Evolutionary conservation across 2,329 filamentous ascomycete genomes (phyloP), one percentile per base, ranked within the genome.

Genomic region (Monosporascus sp.): DNA sequence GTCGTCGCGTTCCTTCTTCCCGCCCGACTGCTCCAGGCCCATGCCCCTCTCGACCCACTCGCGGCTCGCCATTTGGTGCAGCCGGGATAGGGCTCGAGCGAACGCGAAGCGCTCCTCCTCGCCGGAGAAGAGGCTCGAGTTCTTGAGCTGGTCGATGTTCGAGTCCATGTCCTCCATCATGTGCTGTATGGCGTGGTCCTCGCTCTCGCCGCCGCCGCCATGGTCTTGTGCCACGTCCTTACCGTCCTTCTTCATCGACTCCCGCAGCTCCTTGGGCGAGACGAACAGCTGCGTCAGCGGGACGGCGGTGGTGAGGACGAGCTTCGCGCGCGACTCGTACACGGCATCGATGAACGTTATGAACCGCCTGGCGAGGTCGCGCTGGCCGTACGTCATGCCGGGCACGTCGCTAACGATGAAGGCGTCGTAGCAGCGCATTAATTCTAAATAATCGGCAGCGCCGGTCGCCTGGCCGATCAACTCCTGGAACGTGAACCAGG

Each of bases 71-170:
- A 99, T 99, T 72, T 97, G 91, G 51, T 79, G 87, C 56, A 99
- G 73, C 52, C 94, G 77, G 51, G 87, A 92, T 61, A 97, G 70
- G 1, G 94, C 94, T 51, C 94, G 78, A 24, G 91, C 91, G 75
- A 99, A 99, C 0, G 94, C 94, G 74, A 99, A 99, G 0, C 90
- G 83, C 72, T 99, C 94, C 74, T 99, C 94, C 54, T 97, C 94
- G 41, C 94, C 94, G 1, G 87, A 89, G 70, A 99, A 99, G 39
- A 97, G 82, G 59, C 82, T 89, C 42, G 86, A 90, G 60, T 85
- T 86, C 74, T 96, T 96, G 62, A 99, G 77, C 70, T 89, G 86
- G 48, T 85, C 79, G 74, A 94, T 92, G 62, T 88, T 92, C 73
- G 91, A 82, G 39, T 90, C 90, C 47, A 97, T 72, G 65, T 96